Percentiles rank a stretch among this genome's conserved stretches.
Evolutionary conservation across 1,139 yeast species (phyloP).

Genomic region (Candida neerlandica): DNA sequence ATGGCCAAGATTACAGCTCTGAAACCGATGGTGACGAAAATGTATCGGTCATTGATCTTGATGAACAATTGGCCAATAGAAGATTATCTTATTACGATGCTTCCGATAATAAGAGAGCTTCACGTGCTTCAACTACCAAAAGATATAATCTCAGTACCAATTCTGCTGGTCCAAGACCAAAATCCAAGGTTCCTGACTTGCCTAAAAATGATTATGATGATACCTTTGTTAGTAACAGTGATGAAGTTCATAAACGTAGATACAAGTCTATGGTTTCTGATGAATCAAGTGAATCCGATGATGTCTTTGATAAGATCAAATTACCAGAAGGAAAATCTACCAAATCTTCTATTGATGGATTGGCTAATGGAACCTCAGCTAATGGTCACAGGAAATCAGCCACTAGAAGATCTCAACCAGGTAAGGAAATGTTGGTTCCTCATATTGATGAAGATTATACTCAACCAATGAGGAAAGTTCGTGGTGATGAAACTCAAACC

Average conservation of each 20-base stretch:
- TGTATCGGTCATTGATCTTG: conserved; percentile 46
- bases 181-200: conserved; percentile 36
- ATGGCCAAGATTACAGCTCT: conserved; percentile 30
- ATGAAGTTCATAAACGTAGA: conserved; percentile 22
- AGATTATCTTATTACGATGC: conserved; percentile 40
- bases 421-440: conserved; percentile 44
- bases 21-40: conserved; percentile 36
- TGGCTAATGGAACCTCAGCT: conserved; percentile 14
- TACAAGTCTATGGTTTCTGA: conserved; percentile 19
- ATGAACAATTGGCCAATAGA: conserved; percentile 44
- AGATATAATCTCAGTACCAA: conserved; percentile 17
- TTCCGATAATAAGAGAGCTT: conserved; percentile 23
- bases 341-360: conserved; percentile 18
- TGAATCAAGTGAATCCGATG: conserved; percentile 22
- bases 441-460: conserved; percentile 19
- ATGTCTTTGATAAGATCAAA: conserved; percentile 47
- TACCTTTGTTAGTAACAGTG: conserved; percentile 40
- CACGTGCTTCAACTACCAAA: conserved; percentile 25
- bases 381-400: conserved; percentile 15
- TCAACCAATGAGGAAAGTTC: conserved; percentile 32
- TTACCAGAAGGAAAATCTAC: conserved; percentile 36
- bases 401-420: conserved; percentile 35
- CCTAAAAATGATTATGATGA: conserved; percentile 33
- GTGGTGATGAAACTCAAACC: conserved; percentile 17
- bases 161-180: conserved; percentile 28